Evolutionary conservation across 1,139 yeast genomes (phyloP), one percentile per base, ranked within the genome.

Genomic region (Scheffersomyces illinoinensis): DNA sequence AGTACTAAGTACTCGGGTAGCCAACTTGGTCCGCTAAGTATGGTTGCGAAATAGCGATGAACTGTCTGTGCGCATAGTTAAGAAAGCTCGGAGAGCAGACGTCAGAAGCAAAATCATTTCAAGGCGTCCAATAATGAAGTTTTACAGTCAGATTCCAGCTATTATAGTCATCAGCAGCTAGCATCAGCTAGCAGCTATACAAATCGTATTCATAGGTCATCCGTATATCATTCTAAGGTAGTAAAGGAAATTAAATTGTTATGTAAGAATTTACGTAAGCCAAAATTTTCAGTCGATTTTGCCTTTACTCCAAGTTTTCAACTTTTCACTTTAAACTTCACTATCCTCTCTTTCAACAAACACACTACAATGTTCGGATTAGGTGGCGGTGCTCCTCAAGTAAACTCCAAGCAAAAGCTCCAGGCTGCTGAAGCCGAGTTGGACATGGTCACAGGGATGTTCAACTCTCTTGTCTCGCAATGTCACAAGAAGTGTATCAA

Each of bases 361-460:
- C 51, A 14, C 53, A 21, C 53, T 54, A 67, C 33, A 49, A 81
- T 81, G 85, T 86, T 93, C 72, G 99, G 99, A 73, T 84, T 95
- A 68, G 97, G 97, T 68, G 91, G 92, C 63, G 91, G 91, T 61
- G 79, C 88, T 66, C 93, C 93, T 64, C 91, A 88, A 74, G 72
- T 87, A 62, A 82, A 90, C 51, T 84, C 92, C 54, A 90, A 88
- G 67, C 93, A 89, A 73, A 90, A 90, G 76, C 81, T 90, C 62
- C 83, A 83, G 68, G 85, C 81, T 70, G 89, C 86, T 63, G 97
- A 96, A 69, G 98, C 98, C 57, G 98, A 93, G 77, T 85, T 93
- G 66, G 98, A 93, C 73, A 89, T 93, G 89, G 97, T 93, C 67
- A 93, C 98, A 43, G 97, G 96, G 66, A 93, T 93, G 98, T 93